phyloP scores from a whole-genome alignment of 345 rosid genomes.

The Eutrema japonicum region DNA sequence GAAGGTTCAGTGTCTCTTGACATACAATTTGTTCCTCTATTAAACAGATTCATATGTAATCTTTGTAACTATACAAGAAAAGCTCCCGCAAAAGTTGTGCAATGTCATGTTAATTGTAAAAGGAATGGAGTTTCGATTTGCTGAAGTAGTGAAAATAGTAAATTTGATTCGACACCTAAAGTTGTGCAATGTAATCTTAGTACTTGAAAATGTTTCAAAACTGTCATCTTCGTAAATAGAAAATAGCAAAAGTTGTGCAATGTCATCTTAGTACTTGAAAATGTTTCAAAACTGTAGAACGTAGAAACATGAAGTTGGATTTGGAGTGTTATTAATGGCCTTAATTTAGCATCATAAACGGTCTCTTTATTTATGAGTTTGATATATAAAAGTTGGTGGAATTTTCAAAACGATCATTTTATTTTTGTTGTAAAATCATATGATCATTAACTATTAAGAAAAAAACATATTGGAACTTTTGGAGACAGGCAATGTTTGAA shows the following conservation, averaged over 20 bases:
- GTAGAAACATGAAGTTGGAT: background rate
- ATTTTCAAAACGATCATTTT: background rate
- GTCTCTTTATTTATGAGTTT: background rate
- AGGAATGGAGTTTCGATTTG: constrained; percentile 12
- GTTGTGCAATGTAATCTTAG: background rate
- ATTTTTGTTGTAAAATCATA: too few species aligned
- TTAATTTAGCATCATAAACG: background rate
- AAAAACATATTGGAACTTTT: background rate
- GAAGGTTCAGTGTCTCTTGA: constrained; percentile 30
- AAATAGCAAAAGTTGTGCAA: too few species aligned
- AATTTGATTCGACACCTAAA: background rate
- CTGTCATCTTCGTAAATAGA: too few species aligned
- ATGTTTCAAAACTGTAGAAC: background rate
- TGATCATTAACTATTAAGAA: background rate
- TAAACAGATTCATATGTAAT: constrained; percentile 22
- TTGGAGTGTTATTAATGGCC: constrained; percentile 1
- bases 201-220: background rate
- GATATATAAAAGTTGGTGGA: background rate
- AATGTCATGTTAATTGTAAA: constrained; percentile 22
- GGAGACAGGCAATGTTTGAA: constrained; percentile 5
- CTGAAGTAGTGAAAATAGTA: background rate
- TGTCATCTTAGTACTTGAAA: background rate
- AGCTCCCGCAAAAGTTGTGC: background rate
- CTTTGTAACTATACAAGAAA: constrained; percentile 32
- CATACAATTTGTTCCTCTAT: background rate